Percentiles rank a stretch among this genome's conserved stretches.
Evolutionary conservation across 768 basidiomycete species (phyloP).

Genomic region (Gymnopilus junonius): DNA sequence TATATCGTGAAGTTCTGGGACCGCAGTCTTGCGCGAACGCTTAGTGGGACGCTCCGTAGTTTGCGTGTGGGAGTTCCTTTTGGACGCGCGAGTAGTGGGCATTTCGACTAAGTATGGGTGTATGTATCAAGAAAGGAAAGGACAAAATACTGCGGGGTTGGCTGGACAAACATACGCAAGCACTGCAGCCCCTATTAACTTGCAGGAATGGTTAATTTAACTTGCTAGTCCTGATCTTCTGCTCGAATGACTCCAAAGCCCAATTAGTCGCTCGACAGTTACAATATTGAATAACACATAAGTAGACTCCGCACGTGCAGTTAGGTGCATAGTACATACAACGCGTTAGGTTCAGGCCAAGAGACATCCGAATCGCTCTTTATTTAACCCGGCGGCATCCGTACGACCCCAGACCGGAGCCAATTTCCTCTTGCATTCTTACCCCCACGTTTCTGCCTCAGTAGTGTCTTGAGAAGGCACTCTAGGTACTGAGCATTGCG

Average conservation of each 20-base stretch:
- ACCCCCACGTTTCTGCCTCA: not conserved
- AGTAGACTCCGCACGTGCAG: too few relatives aligned
- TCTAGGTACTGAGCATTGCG: not conserved
- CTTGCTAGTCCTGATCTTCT: too few relatives aligned
- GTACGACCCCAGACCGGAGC: not conserved
- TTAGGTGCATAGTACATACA: too few relatives aligned
- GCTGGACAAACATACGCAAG: not conserved
- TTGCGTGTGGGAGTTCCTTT: conserved; percentile 10
- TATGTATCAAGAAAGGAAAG: too few relatives aligned
- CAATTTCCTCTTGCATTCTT: not conserved
- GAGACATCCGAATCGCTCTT: not conserved
- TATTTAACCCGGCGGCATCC: not conserved
- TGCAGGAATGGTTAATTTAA: too few relatives aligned
- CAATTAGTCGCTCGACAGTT: too few relatives aligned
- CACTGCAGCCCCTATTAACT: not conserved
- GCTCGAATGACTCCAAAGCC: too few relatives aligned
- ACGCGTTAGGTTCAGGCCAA: not conserved
- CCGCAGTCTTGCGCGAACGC: conserved; percentile 22
- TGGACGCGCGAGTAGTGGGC: conserved; percentile 9
- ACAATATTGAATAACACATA: too few relatives aligned
- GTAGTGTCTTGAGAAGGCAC: not conserved
- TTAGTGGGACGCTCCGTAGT: conserved; percentile 11
- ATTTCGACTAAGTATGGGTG: too few relatives aligned
- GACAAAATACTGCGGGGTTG: not conserved
- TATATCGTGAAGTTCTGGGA: conserved; percentile 19